phyloP scores from a whole-genome alignment of 2,329 filamentous ascomycete species.

The Aspergillus sp. region DNA sequence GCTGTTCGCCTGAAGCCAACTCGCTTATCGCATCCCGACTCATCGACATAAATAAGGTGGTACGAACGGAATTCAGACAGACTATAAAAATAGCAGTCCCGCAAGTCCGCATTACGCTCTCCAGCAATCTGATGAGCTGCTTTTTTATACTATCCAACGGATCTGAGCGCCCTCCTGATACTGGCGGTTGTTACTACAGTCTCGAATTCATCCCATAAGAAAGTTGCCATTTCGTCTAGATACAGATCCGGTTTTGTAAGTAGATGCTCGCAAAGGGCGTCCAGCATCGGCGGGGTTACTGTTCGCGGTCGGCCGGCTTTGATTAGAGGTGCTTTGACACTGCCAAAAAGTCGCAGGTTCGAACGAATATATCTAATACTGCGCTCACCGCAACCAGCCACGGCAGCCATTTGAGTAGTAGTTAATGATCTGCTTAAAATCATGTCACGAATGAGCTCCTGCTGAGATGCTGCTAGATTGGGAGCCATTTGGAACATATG shows the following conservation, averaged over 20 bases:
- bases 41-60: too few species aligned
- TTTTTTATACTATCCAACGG: conserved; percentile 1
- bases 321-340: neutral
- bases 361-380: neutral
- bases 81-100: too few species aligned
- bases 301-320: neutral
- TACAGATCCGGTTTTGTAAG: conserved; percentile 7
- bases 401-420: neutral
- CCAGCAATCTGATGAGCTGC: neutral
- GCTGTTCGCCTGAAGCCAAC: too few species aligned
- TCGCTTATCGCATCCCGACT: too few species aligned
- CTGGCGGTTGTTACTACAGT: neutral
- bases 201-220: conserved; percentile 4
- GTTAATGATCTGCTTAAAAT: neutral
- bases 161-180: neutral
- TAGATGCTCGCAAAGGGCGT: conserved; percentile 6
- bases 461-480: too few species aligned
- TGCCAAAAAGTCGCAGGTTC: conserved; percentile 8
- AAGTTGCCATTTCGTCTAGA: conserved; percentile 6
- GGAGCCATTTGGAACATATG: too few species aligned
- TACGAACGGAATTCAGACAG: too few species aligned
- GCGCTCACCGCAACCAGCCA: neutral
- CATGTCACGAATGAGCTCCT: neutral
- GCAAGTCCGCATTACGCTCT: neutral
- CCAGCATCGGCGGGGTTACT: neutral